Base-by-base conservation (phyloP, 192 early-diverging fungal genomes). In the Coemansia sp. region DNA sequence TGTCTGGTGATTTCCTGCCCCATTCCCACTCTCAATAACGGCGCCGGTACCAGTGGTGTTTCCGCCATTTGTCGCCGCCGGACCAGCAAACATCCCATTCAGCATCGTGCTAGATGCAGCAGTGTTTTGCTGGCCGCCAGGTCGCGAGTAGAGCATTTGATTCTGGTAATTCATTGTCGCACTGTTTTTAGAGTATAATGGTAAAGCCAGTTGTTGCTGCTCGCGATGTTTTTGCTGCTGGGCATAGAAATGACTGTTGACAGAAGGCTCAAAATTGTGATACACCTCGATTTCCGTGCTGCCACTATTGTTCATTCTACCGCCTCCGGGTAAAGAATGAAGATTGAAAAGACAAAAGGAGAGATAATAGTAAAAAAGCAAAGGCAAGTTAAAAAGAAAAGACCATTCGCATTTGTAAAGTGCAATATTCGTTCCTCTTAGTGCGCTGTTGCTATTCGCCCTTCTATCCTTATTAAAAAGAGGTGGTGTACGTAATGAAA, bases 141-240 rank as follows among this genome's bases (percentile, higher is more conserved):
- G 56, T 32, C 67, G 79, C 50, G 74, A 65, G 19, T 82, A 82
- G 6, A 71, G 61, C 41, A 68, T 62, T 53, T 76, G 74, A 47
- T 70, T 76, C 21, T 82, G 79, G 61, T 76, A 82, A 37, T 75
- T 76, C 19, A 71, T 56, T 37, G 38, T 16, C n/a, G 32, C 56
- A 15, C 3, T 58, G 16, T 41, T 37, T 58, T 12, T 58, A n/a
- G 56, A n/a, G 13, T 58, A 58, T 16, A 53, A 69, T 45, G 18
- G 58, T 44, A 66, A 59, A 48, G 69, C 65, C 41, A 59, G 71
- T 19, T 75, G 63, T 53, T 63, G 68, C 42, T 69, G 73, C 62
- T 69, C 52, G n/a, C 43, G 70, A 48, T 40, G 21, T 47, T 69
- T 63, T 52, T 72, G 69, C 52, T 81, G 78, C 54, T 72, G 78